Evolutionary conservation across 257 asterid genomes (phyloP), one percentile per base, ranked within the genome.

Genomic region (Nicotiana benthamiana): DNA sequence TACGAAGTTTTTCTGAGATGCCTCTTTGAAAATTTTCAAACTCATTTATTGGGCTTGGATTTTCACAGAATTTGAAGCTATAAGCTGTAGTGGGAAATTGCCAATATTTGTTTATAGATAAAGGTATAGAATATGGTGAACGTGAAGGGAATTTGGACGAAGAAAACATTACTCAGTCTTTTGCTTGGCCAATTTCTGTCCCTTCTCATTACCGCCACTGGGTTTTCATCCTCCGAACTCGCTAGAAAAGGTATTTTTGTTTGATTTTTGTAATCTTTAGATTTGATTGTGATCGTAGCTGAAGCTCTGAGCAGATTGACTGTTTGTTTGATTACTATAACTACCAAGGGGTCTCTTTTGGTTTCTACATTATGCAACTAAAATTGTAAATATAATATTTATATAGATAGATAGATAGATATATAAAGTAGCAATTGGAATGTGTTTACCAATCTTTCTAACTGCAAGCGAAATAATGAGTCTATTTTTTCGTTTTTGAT

Each of bases 141-240:
- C 80, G 81, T 86, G 65, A 85, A 82, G 85, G 89, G 82, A 59
- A 56, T 83, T 82, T 88, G 86, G 89, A 84, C 88, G 2, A 94
- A 89, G 85, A 89, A 76, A 79, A 89, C 97, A 20, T 83, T 92
- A 67, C 77, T 89, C 86, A 97, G 91, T 79, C 94, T 95, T 80
- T 90, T 83, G 56, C 85, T 95, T 84, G 99, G 99, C 3, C 99
- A 95, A 80, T 26, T 92, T 66, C 93, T 95, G 18, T 95, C 99
- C 26, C 98, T 95, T 83, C 65, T 95, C 12, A 80, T 95, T 62
- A 93, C 98, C 81, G 91, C 99, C 9, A 95, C 99, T 46, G 99
- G 98, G 28, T 94, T 95, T 85, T 80, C 97, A 57, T 95, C 99
- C 46, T 95, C 99, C 10, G 98, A 93, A 80, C 97, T 95, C 52